phyloP scores from a whole-genome alignment of 2,329 filamentous ascomycete species.

The Metarhizium brunneum region DNA sequence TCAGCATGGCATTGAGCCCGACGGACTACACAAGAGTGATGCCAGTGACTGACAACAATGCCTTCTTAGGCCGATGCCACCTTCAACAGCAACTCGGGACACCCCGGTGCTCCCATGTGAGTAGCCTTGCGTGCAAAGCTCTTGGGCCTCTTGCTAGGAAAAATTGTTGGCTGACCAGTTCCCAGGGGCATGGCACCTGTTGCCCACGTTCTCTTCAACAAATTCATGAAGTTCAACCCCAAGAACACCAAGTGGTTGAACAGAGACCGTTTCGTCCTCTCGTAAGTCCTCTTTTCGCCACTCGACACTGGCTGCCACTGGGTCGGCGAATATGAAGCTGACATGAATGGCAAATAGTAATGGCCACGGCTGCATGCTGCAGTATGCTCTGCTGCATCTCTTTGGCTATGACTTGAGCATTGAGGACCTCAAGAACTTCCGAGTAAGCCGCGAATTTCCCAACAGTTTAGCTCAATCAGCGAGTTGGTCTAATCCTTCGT shows the following conservation, averaged over 20 bases:
- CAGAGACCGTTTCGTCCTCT: slow-evolving; percentile 97
- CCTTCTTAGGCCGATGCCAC: slow-evolving; percentile 83
- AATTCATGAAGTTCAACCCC: slow-evolving; percentile 99
- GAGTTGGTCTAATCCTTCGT: slow-evolving; percentile 1
- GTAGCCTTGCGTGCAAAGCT: slow-evolving; percentile 16
- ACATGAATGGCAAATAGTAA: slow-evolving; percentile 49
- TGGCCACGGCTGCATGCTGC: slow-evolving; percentile 98
- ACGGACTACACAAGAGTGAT: neutral
- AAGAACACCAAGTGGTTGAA: slow-evolving; percentile 97
- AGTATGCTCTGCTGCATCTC: slow-evolving; percentile 95
- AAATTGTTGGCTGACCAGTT: slow-evolving; percentile 20
- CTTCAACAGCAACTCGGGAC: slow-evolving; percentile 89
- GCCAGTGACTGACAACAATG: neutral
- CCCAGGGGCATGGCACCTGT: slow-evolving; percentile 76
- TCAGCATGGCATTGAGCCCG: slow-evolving; percentile 1
- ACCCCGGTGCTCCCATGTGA: slow-evolving; percentile 95
- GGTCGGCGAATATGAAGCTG: neutral
- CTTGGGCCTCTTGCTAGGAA: neutral
- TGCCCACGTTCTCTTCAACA: slow-evolving; percentile 96
- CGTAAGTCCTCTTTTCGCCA: slow-evolving; percentile 53
- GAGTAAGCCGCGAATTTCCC: slow-evolving; percentile 51
- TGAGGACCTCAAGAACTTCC: slow-evolving; percentile 93
- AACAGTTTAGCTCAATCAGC: neutral
- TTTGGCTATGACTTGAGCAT: slow-evolving; percentile 82
- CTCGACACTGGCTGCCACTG: neutral